Evolutionary conservation across 2,329 filamentous ascomycete species (phyloP).

Genomic region (Teratosphaeria pseudoeucalypti): DNA sequence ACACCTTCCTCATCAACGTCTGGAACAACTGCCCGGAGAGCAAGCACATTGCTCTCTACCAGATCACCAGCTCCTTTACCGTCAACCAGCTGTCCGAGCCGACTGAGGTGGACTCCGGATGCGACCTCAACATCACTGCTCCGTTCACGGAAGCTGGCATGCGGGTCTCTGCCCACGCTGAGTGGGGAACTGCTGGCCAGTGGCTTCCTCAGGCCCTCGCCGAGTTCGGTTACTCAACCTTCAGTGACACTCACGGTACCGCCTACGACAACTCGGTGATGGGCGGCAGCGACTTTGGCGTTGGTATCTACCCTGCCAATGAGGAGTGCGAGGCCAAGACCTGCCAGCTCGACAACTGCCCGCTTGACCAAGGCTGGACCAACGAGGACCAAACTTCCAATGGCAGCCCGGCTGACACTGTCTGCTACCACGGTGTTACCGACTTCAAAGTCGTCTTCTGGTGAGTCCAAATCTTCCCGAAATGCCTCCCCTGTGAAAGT

Average conservation of each 20-base stretch:
- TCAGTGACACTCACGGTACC: conserved; percentile 12
- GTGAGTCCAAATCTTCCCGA: not conserved
- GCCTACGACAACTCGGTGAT: conserved; percentile 20
- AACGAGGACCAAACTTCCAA: conserved; percentile 13
- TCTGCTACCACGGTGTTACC: conserved; percentile 21
- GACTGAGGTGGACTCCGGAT: conserved; percentile 9
- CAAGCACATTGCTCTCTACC: conserved; percentile 20
- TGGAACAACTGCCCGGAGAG: conserved; percentile 17
- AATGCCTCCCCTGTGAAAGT: not conserved
- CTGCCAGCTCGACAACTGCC: conserved; percentile 16
- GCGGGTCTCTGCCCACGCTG: conserved; percentile 19
- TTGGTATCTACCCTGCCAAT: conserved; percentile 15
- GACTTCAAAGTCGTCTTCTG: conserved; percentile 21
- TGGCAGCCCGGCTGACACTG: conserved; percentile 21
- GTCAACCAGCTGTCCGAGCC: conserved; percentile 15
- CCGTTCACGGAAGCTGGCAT: conserved; percentile 17
- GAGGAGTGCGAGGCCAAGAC: conserved; percentile 14
- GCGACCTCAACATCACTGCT: conserved; percentile 9
- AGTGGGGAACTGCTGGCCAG: conserved; percentile 16
- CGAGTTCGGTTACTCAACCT: conserved; percentile 20
- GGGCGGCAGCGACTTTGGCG: conserved; percentile 15
- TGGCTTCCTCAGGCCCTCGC: conserved; percentile 19
- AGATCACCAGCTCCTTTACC: conserved; percentile 13
- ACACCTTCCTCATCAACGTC: conserved; percentile 19
- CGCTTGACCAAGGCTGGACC: conserved; percentile 17